Evolutionary conservation across 1,284 basidiomycete genomes (phyloP).

Genomic region (Cystobasidiaceae sp.): DNA sequence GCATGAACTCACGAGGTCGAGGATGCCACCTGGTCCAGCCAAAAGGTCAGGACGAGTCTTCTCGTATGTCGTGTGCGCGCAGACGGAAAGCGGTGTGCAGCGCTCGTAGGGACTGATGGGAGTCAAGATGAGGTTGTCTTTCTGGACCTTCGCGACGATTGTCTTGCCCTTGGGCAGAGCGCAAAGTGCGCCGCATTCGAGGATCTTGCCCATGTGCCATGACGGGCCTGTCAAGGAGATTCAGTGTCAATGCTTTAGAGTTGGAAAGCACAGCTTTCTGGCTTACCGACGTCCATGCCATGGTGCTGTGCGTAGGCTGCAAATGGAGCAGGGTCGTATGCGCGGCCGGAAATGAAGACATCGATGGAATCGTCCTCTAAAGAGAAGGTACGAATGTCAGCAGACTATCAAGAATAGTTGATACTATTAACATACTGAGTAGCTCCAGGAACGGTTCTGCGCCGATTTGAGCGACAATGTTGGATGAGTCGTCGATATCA

Average conservation of each 20-base stretch:
- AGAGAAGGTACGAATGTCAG: not conserved
- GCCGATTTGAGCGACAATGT: conserved; percentile 19
- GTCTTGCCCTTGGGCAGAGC: conserved; percentile 16
- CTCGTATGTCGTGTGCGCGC: conserved; percentile 15
- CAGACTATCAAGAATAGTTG: not conserved
- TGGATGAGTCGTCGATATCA: not conserved
- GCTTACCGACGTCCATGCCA: not conserved
- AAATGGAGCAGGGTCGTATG: conserved; percentile 13
- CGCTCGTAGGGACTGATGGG: conserved; percentile 5
- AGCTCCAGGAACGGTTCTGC: conserved; percentile 5
- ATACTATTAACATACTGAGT: not conserved
- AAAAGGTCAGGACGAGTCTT: conserved; percentile 10
- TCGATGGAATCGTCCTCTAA: conserved; percentile 12
- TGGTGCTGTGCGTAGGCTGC: conserved; percentile 6
- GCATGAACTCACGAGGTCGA: conserved; percentile 1
- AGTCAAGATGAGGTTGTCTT: conserved; percentile 19
- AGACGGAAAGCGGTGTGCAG: conserved; percentile 10
- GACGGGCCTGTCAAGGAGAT: not conserved
- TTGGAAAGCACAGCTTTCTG: not conserved
- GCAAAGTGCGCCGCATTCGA: conserved; percentile 11
- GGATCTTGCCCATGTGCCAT: conserved; percentile 21
- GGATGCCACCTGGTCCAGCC: conserved; percentile 9
- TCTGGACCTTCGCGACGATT: conserved; percentile 9
- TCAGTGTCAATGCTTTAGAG: not conserved
- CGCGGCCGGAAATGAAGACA: conserved; percentile 7